phyloP scores from a whole-genome alignment of 176 grass and related monocot genomes.

The Melocanna baccifera region DNA sequence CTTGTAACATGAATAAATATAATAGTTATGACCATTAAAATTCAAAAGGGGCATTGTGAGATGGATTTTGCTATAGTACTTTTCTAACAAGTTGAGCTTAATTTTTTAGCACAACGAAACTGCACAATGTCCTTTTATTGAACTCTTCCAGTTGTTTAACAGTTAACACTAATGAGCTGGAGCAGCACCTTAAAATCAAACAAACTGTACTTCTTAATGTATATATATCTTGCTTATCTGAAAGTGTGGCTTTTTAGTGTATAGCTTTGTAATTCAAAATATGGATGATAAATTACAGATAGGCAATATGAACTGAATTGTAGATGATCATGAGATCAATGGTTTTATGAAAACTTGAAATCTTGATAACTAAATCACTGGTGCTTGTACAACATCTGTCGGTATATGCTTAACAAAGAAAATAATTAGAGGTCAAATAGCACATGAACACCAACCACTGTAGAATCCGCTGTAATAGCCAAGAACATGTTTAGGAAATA shows the following conservation, averaged over 20 bases:
- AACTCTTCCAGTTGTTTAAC: not conserved
- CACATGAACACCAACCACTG: not conserved
- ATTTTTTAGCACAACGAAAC: not conserved
- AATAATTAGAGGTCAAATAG: not conserved
- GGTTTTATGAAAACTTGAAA: not conserved
- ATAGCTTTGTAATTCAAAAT: not conserved
- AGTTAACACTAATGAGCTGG: not conserved
- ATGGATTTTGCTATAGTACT: not conserved
- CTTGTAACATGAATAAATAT: not conserved
- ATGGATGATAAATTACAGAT: not conserved
- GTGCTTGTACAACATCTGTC: not conserved
- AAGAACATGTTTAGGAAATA: not conserved
- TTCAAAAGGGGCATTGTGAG: not conserved
- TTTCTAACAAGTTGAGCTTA: not conserved
- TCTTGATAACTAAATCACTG: not conserved
- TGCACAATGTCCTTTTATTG: not conserved
- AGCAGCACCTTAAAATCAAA: not conserved
- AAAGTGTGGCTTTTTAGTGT: not conserved
- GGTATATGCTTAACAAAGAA: not conserved
- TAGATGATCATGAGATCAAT: not conserved
- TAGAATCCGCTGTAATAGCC: not conserved
- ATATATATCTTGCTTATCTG: not conserved
- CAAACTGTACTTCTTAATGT: not conserved
- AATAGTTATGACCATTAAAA: not conserved
- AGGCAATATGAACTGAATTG: not conserved